Base-by-base conservation (phyloP, 192 early-diverging fungal genomes). In the Coemansia sp. region DNA sequence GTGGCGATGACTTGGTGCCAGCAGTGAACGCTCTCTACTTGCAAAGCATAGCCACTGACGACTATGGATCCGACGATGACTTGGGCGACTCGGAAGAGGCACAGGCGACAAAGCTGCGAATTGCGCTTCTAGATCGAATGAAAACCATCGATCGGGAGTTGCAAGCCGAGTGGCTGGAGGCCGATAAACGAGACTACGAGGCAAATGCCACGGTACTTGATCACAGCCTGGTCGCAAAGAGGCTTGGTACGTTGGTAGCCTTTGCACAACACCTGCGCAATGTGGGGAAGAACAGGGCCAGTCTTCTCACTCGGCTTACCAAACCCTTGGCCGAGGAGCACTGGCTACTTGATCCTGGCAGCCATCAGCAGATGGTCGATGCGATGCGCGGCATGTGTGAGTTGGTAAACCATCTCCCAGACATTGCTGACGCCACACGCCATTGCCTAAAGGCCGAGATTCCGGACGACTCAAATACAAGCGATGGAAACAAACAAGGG, bases 321-420 rank as follows among this genome's bases (percentile, higher is more conserved):
- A 67, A 79, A 31, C 77, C 77, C 2, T 59, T 79, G 61, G 71
- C 77, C 0, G 68, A 74, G 13, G 77, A 79, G 23, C 77, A 79
- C 59, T 79, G 77, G 77, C 33, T 74, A 57, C 68, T 79, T 21
- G 71, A 74, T 38, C 36, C 77, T 1, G 61, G 31, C 31, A 67
- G 56, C 53, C 77, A 79, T 56, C 56, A 79, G 59, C 71, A 61
- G 18, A 70, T 79, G 64, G 68, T 79, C 28, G 62, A 67, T 59
- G 62, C 59, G n/a, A 50, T 79, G 57, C 67, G 51, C 13, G 43
- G 28, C 35, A 79, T 79, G 68, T 59, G 65, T 39, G 58, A 26
- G 16, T 40, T 79, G 21, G 62, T 79, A 51, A 74, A 66, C 45
- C 21, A 45, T 2, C 59, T 79, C 4, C 77, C 77, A 10, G 51